phyloP scores from a whole-genome alignment of 306 rosid genomes.

The Rosa lucieae region DNA sequence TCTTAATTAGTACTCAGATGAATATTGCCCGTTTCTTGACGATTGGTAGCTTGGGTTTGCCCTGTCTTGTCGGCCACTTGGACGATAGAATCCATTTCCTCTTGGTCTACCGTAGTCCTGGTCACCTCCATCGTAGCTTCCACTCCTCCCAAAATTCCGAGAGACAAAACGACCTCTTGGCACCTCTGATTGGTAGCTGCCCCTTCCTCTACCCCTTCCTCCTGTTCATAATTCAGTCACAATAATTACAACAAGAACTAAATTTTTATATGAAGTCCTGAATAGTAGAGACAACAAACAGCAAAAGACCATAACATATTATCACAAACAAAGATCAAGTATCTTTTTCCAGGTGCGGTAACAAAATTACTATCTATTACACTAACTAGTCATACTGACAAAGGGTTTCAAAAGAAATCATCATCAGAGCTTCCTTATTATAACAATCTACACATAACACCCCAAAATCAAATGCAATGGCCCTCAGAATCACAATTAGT shows the following conservation, averaged over 20 bases:
- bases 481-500: background rate
- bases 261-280: background rate
- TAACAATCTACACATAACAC: background rate
- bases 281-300: background rate
- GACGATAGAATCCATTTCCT: constrained; percentile 80
- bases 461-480: background rate
- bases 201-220: constrained; percentile 96
- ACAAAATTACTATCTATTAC: background rate
- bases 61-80: constrained; percentile 57
- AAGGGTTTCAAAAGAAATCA: background rate
- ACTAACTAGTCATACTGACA: background rate
- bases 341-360: background rate
- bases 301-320: background rate
- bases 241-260: background rate
- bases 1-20: constrained; percentile 41
- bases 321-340: background rate
- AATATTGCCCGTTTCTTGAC: constrained; percentile 58
- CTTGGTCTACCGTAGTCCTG: constrained; percentile 59
- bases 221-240: constrained; percentile 48
- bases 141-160: constrained; percentile 58
- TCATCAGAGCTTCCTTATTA: background rate
- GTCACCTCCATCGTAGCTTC: constrained; percentile 57
- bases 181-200: constrained; percentile 65
- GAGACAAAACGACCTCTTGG: constrained; percentile 64
- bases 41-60: constrained; percentile 50